These are phyloP conservation scores for Nemophila menziesii DNA, from an alignment of 257 asterid species.

Conservation along the genomic window DNA sequence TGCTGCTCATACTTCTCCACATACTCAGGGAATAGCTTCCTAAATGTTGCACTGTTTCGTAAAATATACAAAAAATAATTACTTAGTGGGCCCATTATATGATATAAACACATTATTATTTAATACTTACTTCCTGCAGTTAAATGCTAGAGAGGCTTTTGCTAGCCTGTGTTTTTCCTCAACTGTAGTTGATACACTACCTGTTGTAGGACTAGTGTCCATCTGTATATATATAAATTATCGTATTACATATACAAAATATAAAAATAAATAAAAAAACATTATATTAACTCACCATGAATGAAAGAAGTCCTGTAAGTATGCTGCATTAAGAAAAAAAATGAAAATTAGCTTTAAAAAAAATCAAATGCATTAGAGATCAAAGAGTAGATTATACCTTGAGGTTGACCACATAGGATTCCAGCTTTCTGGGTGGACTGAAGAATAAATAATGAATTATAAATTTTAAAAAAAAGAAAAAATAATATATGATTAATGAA, in stretches of 20 bases:
- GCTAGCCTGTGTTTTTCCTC: conserved; percentile 81
- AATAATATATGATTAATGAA: neutral
- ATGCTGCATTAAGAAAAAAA: conserved; percentile 56
- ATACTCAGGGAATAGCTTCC: conserved; percentile 76
- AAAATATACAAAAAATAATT: conserved; percentile 9
- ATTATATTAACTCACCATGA: conserved; percentile 90
- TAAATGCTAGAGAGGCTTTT: conserved; percentile 75
- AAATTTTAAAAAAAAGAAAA: neutral
- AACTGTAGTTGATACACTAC: conserved; percentile 76
- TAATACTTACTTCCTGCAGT: conserved; percentile 68
- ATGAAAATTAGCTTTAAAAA: conserved; percentile 24
- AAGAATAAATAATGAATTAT: conserved; percentile 3
- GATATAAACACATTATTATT: no score
- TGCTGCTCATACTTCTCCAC: conserved; percentile 70
- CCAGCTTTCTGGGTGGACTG: conserved; percentile 51
- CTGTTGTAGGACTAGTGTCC: conserved; percentile 93
- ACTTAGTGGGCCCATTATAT: conserved; percentile 1
- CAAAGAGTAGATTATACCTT: conserved; percentile 17
- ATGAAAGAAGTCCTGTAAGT: conserved; percentile 89
- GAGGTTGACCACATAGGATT: conserved; percentile 52
- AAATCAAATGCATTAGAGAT: conserved; percentile 5
- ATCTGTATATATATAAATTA: conserved; percentile 34
- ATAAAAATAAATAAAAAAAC: no score
- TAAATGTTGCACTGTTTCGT: conserved; percentile 51
- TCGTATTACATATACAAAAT: no score